Base-by-base conservation (phyloP, 208 protist species). In the Naegleria fowleri region DNA sequence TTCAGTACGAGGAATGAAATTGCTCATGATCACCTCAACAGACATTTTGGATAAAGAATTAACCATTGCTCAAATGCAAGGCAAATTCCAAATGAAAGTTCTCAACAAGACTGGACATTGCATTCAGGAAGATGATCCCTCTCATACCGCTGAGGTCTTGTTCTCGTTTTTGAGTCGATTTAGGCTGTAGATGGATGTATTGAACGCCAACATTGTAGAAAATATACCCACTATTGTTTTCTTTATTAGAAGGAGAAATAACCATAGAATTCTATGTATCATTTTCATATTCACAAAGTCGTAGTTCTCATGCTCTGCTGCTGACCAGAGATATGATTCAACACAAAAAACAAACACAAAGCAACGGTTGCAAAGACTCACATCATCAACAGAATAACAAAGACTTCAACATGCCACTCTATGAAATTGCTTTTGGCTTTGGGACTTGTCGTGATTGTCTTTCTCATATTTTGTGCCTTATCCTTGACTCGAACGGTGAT, bases 51-150 rank as follows among this genome's bases (percentile, higher is more conserved):
- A 98, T 93, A 97, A 92, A 76, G 93, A 93, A 59, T 93, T 98
- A 91, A 97, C 95, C 16, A 94, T 97, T 40, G 97, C 96, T 15
- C 96, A 98, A 91, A 98, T 98, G 97, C 97, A 98, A 91, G 97
- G 97, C 25, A 97, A 97, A 92, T 98, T 98, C 92, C 97, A 98
- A 94, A 94, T 98, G 55, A 95, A 97, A 5, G 93, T 98, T 36
- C 94, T 95, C 22, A 95, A 95, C 58, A 92, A 94, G 29, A 96
- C 95, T 90, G 97, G 97, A 11, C 97, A 98, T 91, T 96, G 96
- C 92, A 93, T 98, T 86, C 96, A 97, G 94, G 97, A 98, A 86
- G 97, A 98, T 91, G 94, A 95, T 4, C 96, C 97, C 0, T 59
- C 59, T 16, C 92, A 91, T 41, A 48, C 97, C 0, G 93, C 92